phyloP scores from a whole-genome alignment of 2,329 filamentous ascomycete genomes.

The Sporothrix brasiliensis region DNA sequence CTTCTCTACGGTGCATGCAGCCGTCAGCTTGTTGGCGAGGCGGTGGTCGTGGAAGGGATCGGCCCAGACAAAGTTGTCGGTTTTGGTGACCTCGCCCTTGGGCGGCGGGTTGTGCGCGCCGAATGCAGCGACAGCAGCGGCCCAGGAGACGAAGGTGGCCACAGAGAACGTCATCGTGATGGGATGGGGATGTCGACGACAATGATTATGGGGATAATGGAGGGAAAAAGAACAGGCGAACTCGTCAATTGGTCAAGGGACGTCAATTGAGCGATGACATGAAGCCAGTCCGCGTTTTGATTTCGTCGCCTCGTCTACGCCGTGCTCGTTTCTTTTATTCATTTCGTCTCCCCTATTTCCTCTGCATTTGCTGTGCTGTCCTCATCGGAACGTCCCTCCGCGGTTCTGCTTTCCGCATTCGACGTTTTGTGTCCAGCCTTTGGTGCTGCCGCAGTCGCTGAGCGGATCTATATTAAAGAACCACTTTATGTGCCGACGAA shows the following conservation, averaged over 20 bases:
- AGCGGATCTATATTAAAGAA: conserved; percentile 11
- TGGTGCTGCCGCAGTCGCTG: conserved; percentile 29
- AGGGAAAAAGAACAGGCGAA: neutral
- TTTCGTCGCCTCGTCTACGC: neutral
- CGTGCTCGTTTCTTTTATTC: neutral
- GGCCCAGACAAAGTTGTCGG: conserved; percentile 48
- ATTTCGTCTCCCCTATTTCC: neutral
- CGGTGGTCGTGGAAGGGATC: conserved; percentile 45
- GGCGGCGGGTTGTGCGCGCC: conserved; percentile 36
- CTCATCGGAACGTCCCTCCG: conserved; percentile 43
- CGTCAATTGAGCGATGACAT: neutral
- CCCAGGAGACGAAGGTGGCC: conserved; percentile 1
- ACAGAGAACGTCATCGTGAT: neutral
- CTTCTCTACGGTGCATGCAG: conserved; percentile 43
- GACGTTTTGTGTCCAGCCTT: neutral
- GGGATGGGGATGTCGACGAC: neutral
- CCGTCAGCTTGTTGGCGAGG: conserved; percentile 41
- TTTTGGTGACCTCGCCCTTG: conserved; percentile 43
- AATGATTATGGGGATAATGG: neutral
- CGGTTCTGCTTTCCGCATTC: conserved; percentile 34
- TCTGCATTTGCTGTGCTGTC: conserved; percentile 39
- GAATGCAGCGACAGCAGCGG: conserved; percentile 37
- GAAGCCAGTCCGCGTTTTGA: neutral
- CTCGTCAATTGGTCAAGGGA: neutral
- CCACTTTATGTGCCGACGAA: conserved; percentile 21